Evolutionary conservation across 257 asterid genomes (phyloP).

Genomic region (Petunia axillaris): DNA sequence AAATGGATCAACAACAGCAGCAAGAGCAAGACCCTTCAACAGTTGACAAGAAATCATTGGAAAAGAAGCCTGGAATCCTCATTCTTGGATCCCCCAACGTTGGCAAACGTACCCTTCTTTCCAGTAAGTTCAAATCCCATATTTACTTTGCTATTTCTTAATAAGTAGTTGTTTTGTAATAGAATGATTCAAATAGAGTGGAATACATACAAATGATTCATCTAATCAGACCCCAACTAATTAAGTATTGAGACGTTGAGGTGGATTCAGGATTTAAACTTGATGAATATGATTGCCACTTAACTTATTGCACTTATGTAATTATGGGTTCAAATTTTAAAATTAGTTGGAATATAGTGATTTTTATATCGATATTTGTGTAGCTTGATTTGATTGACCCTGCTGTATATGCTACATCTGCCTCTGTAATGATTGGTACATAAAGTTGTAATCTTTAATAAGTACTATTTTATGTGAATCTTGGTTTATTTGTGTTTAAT

Average conservation of each 20-base stretch:
- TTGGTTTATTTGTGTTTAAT: too few relatives aligned
- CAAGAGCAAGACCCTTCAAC: neutral
- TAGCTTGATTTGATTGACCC: too few relatives aligned
- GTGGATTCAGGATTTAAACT: neutral
- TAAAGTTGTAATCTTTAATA: too few relatives aligned
- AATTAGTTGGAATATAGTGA: too few relatives aligned
- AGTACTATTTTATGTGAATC: too few relatives aligned
- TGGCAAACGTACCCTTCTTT: slow-evolving; percentile 84
- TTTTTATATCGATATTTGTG: too few relatives aligned
- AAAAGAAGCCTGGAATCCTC: slow-evolving; percentile 74
- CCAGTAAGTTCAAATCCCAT: slow-evolving; percentile 54
- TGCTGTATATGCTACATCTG: too few relatives aligned
- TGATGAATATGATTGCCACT: neutral
- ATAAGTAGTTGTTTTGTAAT: neutral
- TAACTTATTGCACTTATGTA: too few relatives aligned
- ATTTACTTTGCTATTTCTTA: neutral
- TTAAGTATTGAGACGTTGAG: neutral
- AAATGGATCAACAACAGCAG: slow-evolving; percentile 31
- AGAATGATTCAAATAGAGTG: neutral
- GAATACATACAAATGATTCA: neutral
- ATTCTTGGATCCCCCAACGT: slow-evolving; percentile 80
- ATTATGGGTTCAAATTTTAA: too few relatives aligned
- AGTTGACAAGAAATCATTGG: slow-evolving; percentile 55
- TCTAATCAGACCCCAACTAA: neutral
- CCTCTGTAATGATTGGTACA: too few relatives aligned